Percentiles rank a stretch among this genome's conserved stretches.
Conservation (phyloP, 1,284 basidiomycete genomes). For the Sphaerobolus stellatus region DNA sequence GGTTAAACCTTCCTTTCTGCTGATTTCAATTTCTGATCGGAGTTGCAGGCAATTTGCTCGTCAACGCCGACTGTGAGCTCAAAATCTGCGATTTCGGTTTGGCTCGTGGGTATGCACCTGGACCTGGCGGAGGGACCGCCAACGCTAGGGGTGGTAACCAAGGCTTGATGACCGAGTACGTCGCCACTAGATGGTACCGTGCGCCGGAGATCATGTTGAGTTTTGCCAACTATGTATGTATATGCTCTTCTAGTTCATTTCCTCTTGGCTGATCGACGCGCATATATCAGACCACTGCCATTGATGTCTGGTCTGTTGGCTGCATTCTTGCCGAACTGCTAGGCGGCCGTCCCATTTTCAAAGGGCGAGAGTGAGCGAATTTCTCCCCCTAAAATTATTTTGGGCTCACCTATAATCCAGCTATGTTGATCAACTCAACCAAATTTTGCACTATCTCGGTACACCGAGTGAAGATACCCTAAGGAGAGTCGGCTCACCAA, state of each 20-base stretch:
- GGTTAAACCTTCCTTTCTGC: not conserved
- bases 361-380: conserved; percentile 83
- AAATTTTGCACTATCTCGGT: conserved; percentile 96
- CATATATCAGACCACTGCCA: conserved; percentile 66
- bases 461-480: conserved; percentile 97
- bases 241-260: conserved; percentile 6
- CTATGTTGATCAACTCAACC: conserved; percentile 98
- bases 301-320: conserved; percentile 98
- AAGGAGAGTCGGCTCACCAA: conserved; percentile 88
- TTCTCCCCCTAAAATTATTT: too few species aligned
- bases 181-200: conserved; percentile 96
- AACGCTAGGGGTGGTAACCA: conserved; percentile 69
- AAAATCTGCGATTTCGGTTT: conserved; percentile 99
- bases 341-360: conserved; percentile 97
- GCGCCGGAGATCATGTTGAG: conserved; percentile 98
- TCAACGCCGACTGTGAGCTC: conserved; percentile 97
- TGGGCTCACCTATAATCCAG: conserved; percentile 37
- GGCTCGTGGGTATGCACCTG: conserved; percentile 89
- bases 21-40: not conserved
- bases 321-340: conserved; percentile 97
- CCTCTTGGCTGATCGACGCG: conserved; percentile 7
- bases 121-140: conserved; percentile 62
- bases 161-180: conserved; percentile 99
- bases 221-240: conserved; percentile 88
- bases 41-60: conserved; percentile 73